Base-by-base conservation (phyloP, 1,139 yeast genomes). In the Diutina scorzettiae region DNA sequence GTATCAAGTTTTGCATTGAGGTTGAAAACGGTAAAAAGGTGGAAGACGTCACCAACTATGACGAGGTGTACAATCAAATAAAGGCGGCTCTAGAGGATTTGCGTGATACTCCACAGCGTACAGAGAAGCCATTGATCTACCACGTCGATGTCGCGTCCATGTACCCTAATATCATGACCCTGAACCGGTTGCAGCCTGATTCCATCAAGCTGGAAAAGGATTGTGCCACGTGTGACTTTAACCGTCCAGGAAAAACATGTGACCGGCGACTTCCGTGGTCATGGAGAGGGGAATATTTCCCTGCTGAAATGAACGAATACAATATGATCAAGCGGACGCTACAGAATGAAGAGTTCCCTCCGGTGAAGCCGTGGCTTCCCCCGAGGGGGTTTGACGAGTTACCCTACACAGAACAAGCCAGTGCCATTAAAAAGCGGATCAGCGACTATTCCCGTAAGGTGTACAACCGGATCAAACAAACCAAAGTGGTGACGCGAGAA, bases 101-200 rank as follows among this genome's bases (percentile, higher is more conserved):
- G 44, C 78, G 76, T 47, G 59, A 68, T 2, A 69, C 71, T 29
- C 91, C 94, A 0, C 65, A 65, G 31, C 66, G 97, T 50, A 59
- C 62, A 9, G 98, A 91, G 53, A 66, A 66, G 7, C 99, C 99
- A 0, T 67, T 85, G 32, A 93, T 93, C 49, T 93, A 93, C 54
- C 99, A 93, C 58, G 96, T 93, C 34, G 99, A 93, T 66, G 99
- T 93, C 43, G 97, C 99, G 0, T 91, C 98, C 0, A 93, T 93
- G 99, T 93, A 93, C 55, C 99, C 99, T 3, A 91, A 93, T 57
- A 93, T 93, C 54, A 93, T 93, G 97, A 86, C 96, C 3, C 84
- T 98, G 0, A 93, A 93, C 61, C 77, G 99, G 55, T 68, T 93
- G 43, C 99, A 93, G 58, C 99, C 99, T 0, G 99, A 93, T 60